Evolutionary conservation across 169 alveolate genomes (phyloP).

Genomic region (Eimeria zaria): DNA sequence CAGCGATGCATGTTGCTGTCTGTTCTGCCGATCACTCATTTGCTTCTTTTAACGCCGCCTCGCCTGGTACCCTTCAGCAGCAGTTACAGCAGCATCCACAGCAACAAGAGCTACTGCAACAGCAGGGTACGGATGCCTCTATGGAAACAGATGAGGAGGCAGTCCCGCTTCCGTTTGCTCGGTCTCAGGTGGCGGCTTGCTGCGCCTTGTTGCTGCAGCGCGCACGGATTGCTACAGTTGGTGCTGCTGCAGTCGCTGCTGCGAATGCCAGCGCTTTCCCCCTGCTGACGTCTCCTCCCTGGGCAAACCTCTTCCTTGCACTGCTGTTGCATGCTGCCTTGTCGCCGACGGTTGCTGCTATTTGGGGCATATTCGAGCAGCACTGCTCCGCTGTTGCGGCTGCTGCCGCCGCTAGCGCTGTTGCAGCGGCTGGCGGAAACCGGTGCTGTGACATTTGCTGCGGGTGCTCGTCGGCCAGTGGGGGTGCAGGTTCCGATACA

Average conservation of each 20-base stretch:
- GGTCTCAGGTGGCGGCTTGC: constrained; percentile 56
- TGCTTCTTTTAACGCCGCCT: too few relatives aligned
- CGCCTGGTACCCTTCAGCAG: constrained; percentile 39
- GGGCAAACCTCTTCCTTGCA: constrained; percentile 39
- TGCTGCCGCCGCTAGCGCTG: background rate
- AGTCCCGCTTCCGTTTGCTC: constrained; percentile 8
- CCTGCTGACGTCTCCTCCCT: constrained; percentile 22
- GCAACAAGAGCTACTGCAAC: constrained; percentile 22
- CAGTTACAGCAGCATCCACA: constrained; percentile 14
- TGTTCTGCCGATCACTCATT: too few relatives aligned
- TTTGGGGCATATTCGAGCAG: background rate
- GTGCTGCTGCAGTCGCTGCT: constrained; percentile 71
- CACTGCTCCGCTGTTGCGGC: constrained; percentile 35
- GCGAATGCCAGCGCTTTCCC: constrained; percentile 68
- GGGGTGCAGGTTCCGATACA: background rate
- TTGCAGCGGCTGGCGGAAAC: constrained; percentile 28
- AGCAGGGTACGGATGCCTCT: constrained; percentile 7
- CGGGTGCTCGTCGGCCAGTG: constrained; percentile 8
- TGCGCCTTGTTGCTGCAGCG: constrained; percentile 75
- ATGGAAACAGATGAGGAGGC: background rate
- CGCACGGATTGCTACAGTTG: constrained; percentile 55
- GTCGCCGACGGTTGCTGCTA: constrained; percentile 26
- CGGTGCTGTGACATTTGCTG: constrained; percentile 29
- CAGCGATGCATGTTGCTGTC: too few relatives aligned
- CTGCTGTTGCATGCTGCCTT: constrained; percentile 49